Percentiles rank a stretch among this genome's conserved stretches.
These are phyloP conservation scores for Rhododendron kiyosumense DNA, from an alignment of 148 eudicot species.

Conservation along the genomic window DNA sequence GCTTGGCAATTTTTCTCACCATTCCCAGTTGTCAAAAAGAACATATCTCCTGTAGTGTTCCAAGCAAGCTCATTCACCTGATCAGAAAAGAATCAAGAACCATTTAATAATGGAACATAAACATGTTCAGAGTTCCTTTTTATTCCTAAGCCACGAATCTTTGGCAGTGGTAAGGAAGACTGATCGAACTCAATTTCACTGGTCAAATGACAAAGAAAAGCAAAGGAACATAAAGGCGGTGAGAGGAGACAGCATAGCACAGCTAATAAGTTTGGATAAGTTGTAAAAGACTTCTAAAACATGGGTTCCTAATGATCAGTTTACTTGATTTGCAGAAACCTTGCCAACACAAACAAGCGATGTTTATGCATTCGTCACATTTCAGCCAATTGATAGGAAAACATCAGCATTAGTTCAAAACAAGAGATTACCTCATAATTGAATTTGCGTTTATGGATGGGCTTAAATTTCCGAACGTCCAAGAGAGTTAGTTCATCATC, in stretches of 20 bases:
- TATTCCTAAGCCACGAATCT: not conserved
- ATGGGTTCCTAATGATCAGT: not conserved
- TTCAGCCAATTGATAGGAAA: not conserved
- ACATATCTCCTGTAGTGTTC: constrained; percentile 83
- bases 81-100: not conserved
- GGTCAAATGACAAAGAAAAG: not conserved
- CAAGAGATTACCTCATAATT: constrained; percentile 67
- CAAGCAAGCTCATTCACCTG: constrained; percentile 97
- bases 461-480: constrained; percentile 94
- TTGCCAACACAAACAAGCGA: not conserved
- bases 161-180: not conserved
- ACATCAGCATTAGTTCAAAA: not conserved
- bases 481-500: constrained; percentile 92
- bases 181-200: not conserved
- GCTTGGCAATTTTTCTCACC: constrained; percentile 47
- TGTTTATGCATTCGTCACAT: not conserved
- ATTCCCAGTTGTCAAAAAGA: constrained; percentile 88
- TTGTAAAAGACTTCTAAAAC: not conserved
- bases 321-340: not conserved
- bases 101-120: not conserved
- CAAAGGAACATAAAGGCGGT: not conserved
- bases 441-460: constrained; percentile 84
- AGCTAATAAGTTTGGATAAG: not conserved
- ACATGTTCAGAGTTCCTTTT: not conserved
- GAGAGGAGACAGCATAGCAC: not conserved